A percentile compares a stretch with the other conserved stretches of the same genome.
Conservation (phyloP, 164 flowering plant species). For the Tetracentron sinense region DNA sequence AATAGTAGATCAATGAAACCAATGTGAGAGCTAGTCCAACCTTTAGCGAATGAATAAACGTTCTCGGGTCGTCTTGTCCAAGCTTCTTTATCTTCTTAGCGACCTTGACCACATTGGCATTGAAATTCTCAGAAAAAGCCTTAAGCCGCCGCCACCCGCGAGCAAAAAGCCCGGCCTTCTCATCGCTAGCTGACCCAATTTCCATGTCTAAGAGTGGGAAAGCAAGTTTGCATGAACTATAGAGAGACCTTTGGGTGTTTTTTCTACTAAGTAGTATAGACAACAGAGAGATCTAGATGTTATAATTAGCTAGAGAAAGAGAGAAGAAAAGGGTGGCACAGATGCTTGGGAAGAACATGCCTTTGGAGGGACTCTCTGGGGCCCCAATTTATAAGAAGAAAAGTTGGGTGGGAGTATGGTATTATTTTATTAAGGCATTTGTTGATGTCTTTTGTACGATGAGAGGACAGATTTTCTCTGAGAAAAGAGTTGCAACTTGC, state of each 20-base stretch:
- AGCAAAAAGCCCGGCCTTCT: constrained; percentile 23
- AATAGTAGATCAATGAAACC: constrained; percentile 64
- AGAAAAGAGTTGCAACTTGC: background rate
- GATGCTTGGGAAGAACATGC: constrained; percentile 7
- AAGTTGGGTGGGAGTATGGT: constrained; percentile 1
- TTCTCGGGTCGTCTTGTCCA: constrained; percentile 74
- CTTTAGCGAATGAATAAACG: constrained; percentile 59
- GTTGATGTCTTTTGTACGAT: constrained; percentile 21
- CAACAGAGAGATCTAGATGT: background rate
- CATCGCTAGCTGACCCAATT: constrained; percentile 19
- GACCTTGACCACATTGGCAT: constrained; percentile 10
- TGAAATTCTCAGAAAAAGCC: constrained; percentile 13
- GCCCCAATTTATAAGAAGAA: constrained; percentile 29
- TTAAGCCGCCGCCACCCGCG: constrained; percentile 26
- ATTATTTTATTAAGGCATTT: constrained; percentile 12
- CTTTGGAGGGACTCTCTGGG: background rate
- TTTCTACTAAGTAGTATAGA: too few relatives aligned
- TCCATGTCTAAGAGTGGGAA: constrained; percentile 29
- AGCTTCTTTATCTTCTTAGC: constrained; percentile 34
- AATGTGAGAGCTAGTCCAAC: constrained; percentile 76
- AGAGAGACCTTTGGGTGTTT: too few relatives aligned
- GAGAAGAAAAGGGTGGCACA: background rate
- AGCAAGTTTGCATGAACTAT: constrained; percentile 8
- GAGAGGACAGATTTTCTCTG: constrained; percentile 22
- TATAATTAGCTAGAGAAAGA: too few relatives aligned